Percentiles rank a stretch among this genome's conserved stretches.
These are phyloP conservation scores for Xylariaceae sp. DNA, from an alignment of 2,329 filamentous ascomycete species.

Conservation along the genomic window DNA sequence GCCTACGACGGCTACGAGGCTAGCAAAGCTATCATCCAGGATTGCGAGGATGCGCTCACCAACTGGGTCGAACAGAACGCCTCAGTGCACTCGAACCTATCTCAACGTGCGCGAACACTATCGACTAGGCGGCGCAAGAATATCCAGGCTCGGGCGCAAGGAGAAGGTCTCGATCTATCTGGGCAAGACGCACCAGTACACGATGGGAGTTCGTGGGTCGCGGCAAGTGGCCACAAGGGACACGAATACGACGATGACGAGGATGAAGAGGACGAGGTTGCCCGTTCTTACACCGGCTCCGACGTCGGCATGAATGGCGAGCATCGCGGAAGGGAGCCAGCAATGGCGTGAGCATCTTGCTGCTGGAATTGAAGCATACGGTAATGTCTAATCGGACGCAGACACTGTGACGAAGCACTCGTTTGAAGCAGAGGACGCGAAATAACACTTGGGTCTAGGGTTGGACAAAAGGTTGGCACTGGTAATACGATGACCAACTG, in stretches of 20 bases:
- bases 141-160: constrained; percentile 55
- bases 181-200: constrained; percentile 76
- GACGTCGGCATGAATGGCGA: constrained; percentile 53
- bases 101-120: constrained; percentile 79
- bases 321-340: constrained; percentile 30
- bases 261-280: constrained; percentile 57
- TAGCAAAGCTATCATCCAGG: constrained; percentile 98
- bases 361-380: constrained; percentile 1
- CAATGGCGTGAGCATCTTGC: constrained; percentile 9
- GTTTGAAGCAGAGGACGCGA: neutral
- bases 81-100: constrained; percentile 81
- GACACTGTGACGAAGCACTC: neutral
- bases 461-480: too few relatives aligned
- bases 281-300: constrained; percentile 46
- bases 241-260: constrained; percentile 59
- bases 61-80: constrained; percentile 95
- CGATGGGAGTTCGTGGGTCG: constrained; percentile 80
- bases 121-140: constrained; percentile 79
- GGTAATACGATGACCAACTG: too few relatives aligned
- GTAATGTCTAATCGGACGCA: constrained; percentile 25
- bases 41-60: constrained; percentile 94
- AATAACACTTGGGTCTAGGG: too few relatives aligned
- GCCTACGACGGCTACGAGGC: constrained; percentile 98
- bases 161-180: constrained; percentile 72
- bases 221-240: constrained; percentile 60